Evolutionary conservation across 2,329 filamentous ascomycete species (phyloP), one percentile per base, ranked within the genome.

Genomic region (Aspergillus glaucus): DNA sequence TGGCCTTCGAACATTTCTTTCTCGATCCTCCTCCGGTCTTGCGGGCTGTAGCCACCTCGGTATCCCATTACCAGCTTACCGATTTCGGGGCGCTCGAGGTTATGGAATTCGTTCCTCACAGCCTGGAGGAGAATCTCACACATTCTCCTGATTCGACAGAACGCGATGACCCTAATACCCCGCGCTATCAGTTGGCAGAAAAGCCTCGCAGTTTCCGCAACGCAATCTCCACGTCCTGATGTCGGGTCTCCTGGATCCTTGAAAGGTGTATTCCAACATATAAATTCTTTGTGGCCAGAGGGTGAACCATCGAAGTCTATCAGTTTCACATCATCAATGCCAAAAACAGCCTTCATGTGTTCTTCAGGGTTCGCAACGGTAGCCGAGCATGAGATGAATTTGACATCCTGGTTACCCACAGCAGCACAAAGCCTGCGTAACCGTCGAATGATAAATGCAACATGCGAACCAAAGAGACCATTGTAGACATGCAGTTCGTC

Each of bases 261-360:
- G 68, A 83, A 95, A 0, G 93, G 93, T 0, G 92, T 96, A 60
- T 98, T 97, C 93, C 93, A 98, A 67, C 91, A 97, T 6, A 98
- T 64, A 50, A 97, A 97, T 61, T 97, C 92, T 64, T 97, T 97
- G 19, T 89, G 79, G 0, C 92, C 89, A 5, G 89, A 89, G 0
- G 93, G 93, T 0, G 91, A 95, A 1, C 93, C 93, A 63, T 98
- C 93, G 61, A 87, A 91, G 62, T 96, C 90, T 1, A 92, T 86
- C 41, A 97, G 69, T 50, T 79, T 82, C 12, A 95, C 88, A 54
- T 91, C 77, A 0, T 90, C 80, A 6, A 95, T 79, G 0, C 92
- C 92, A 57, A 97, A 96, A n/a, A 98, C 87, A 0, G 88, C 88
- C 66, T 84, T 85, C 80, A 98, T 97, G 65, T 98, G 93, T 59